Base-by-base conservation (phyloP, 2,329 filamentous ascomycete species). In the Coniochaeta ligniaria region DNA sequence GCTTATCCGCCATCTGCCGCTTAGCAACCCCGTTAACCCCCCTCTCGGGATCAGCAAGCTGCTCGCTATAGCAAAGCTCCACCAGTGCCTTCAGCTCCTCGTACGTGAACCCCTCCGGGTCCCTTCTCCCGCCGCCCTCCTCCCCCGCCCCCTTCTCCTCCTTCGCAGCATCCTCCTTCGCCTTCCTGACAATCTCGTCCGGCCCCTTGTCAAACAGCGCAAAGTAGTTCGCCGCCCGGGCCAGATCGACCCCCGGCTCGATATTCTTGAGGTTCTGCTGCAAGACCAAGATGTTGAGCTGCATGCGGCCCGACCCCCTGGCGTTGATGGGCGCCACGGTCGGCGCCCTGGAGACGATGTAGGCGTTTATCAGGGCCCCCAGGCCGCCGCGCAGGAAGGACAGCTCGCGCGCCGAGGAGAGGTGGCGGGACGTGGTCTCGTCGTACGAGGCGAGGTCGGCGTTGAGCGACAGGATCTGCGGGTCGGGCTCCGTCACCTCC, bases 201-300 rank as follows among this genome's bases (percentile, higher is more conserved):
- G 86, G 78, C 0, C 89, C 89, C 52, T 78, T 75, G 50, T 82
- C 82, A 68, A 90, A 92, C 41, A 94, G 73, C 22, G 82, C 80
- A 69, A 87, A 93, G 75, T 89, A 94, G 61, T 83, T 81, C 22
- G 84, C 82, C 1, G 88, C 84, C 38, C 84, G 78, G 4, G 80
- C 79, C 31, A 94, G 78, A 60, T 83, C 81, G 3, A 90, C 87
- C 9, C 83, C 83, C 1, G 84, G 80, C 73, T 95, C 92, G 59
- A 99, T 88, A 66, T 96, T 96, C 78, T 96, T 96, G 60, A 99
- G 84, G 69, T 96, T 97, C 72, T 99, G 95, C 75, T 98, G 94
- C 58, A 99, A 79, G 45, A 99, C 95, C 26, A 97, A 82, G 57
- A 97, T 92, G 72, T 99, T 96, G 69, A 98, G 85, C 72, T 92